phyloP scores from a whole-genome alignment of 768 basidiomycete species.

The Sporobolomyces roseus region DNA sequence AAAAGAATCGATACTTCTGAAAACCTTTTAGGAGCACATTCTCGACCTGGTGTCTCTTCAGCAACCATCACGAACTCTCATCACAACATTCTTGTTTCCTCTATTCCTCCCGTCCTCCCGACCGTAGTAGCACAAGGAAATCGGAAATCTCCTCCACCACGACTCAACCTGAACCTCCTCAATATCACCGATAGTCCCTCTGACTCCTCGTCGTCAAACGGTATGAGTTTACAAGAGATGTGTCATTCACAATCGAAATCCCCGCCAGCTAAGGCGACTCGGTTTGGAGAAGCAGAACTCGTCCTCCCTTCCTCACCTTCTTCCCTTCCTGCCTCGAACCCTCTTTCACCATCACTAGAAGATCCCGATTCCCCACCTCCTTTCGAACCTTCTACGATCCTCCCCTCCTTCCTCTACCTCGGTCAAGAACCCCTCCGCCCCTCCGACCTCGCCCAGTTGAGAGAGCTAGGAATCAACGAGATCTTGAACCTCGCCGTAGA shows the following conservation, averaged over 20 bases:
- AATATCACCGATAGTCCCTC: too few species aligned
- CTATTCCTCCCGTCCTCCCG: not conserved
- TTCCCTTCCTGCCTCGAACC: not conserved
- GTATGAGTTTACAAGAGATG: constrained; percentile 14
- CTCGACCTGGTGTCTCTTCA: constrained; percentile 4
- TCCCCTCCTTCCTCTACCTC: constrained; percentile 84
- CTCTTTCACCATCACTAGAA: not conserved
- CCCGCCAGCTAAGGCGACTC: not conserved
- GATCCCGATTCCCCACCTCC: not conserved
- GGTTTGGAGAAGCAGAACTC: constrained; percentile 8
- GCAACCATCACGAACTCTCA: too few species aligned
- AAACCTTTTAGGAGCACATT: constrained; percentile 9
- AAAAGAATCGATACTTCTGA: constrained; percentile 17
- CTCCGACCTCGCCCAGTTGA: constrained; percentile 71
- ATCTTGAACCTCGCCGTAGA: constrained; percentile 89
- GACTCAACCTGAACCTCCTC: not conserved
- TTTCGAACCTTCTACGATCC: constrained; percentile 66
- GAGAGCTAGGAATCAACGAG: constrained; percentile 70
- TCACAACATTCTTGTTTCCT: not conserved
- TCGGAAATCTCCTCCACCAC: not conserved
- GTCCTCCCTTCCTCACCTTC: not conserved
- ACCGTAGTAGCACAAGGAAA: not conserved
- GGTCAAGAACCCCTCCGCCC: constrained; percentile 76
- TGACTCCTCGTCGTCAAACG: not conserved
- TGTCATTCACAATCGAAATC: constrained; percentile 21